These are phyloP conservation scores for Mollisia scopiformis DNA, from an alignment of 2,329 filamentous ascomycete species.

Conservation along the genomic window DNA sequence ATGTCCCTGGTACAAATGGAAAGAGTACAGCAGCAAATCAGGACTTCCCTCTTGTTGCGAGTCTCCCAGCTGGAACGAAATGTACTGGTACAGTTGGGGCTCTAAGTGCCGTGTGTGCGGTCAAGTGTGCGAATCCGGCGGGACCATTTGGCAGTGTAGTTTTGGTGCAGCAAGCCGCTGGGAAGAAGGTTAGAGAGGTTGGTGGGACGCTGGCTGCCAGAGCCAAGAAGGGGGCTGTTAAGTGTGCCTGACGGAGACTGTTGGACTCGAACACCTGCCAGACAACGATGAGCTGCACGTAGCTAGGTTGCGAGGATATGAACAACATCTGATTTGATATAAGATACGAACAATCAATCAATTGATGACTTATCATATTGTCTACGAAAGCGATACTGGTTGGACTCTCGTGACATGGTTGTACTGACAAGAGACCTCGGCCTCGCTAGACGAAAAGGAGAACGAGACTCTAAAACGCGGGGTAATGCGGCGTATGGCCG, in stretches of 20 bases:
- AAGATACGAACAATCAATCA: no score
- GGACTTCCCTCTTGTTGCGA: slow-evolving; percentile 3
- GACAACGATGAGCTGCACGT: no score
- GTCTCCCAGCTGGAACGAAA: background rate
- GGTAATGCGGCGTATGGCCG: background rate
- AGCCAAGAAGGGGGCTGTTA: background rate
- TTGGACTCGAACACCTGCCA: no score
- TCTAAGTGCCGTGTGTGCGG: slow-evolving; percentile 2
- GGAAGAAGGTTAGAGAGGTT: background rate
- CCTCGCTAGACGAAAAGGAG: background rate
- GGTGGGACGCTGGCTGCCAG: background rate
- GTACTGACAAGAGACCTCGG: background rate
- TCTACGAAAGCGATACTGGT: no score
- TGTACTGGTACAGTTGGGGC: slow-evolving; percentile 5
- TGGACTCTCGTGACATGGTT: background rate
- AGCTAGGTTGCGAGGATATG: no score
- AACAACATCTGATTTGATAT: no score
- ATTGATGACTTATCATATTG: no score
- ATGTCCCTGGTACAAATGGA: slow-evolving; percentile 7
- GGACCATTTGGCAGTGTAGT: slow-evolving; percentile 7
- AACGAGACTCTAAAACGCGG: background rate
- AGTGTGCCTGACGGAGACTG: background rate
- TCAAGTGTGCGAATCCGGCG: slow-evolving; percentile 5
- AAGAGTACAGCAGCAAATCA: slow-evolving; percentile 5
- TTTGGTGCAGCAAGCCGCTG: slow-evolving; percentile 4